Evolutionary conservation across 139 green algal genomes (phyloP), one percentile per base, ranked within the genome.

Genomic region (Astrephomene gubernaculifera): DNA sequence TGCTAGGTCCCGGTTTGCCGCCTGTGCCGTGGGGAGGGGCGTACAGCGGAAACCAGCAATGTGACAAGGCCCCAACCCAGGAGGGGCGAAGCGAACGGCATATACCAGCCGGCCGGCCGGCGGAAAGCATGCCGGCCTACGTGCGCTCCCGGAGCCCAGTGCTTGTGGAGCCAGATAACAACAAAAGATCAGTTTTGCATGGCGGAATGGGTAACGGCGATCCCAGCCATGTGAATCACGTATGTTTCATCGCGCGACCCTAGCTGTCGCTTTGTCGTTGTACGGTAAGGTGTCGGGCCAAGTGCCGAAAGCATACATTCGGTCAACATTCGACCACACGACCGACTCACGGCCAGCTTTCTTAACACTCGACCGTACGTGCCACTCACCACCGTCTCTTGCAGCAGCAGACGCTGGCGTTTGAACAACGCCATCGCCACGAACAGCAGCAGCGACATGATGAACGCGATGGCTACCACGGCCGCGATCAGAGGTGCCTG

Each of bases 351-450:
- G 19, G 25, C 60, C 8, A 14, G 25, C 25, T 7, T 10, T 69
- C 8, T 22, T 69, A 17, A 19, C 31, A 38, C 60, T 19, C 25
- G 19, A 69, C 60, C 29, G 19, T 35, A 14, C 60, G 24, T 29
- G 60, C 25, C 10, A 64, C 86, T 24, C 73, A 90, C 87, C 82
- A 92, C 63, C 22, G 88, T 87, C 22, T 89, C 82, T 0, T 61
- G n/a, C 35, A 92, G 86, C 78, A 92, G 82, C 52, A 74, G 78
- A 25, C 44, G 44, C 83, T 90, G 89, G n/a, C 89, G 78, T 36
- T 82, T 82, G 76, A 83, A 86, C 1, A 52, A 80, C 10, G 81
- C 79, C 60, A 82, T 78, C 25, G 87, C 73, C 29, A 89, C 39
- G 17, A 79, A 87, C 27, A 92, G 86, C 49, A 92, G 71, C 24